These are phyloP conservation scores for Trichoderma gamsii DNA, from an alignment of 495 filamentous ascomycete species.

Conservation along the genomic window DNA sequence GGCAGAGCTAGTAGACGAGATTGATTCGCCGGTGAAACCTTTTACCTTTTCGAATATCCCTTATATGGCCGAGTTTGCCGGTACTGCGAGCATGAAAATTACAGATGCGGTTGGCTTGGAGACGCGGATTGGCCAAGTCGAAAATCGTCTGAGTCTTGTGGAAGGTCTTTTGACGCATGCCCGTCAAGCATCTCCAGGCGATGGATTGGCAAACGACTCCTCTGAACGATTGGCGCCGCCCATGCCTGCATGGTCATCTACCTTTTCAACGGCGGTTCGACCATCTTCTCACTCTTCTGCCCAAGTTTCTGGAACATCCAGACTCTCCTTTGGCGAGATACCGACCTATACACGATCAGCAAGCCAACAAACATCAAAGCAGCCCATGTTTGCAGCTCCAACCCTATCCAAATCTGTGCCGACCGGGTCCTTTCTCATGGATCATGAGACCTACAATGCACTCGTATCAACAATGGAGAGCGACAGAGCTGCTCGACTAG, in stretches of 20 bases:
- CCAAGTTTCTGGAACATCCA: conserved; percentile 23
- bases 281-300: conserved; percentile 23
- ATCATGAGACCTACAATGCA: conserved; percentile 29
- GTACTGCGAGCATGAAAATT: conserved; percentile 40
- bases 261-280: conserved; percentile 25
- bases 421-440: conserved; percentile 23
- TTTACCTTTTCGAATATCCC: conserved; percentile 45
- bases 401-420: conserved; percentile 29
- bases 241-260: conserved; percentile 17
- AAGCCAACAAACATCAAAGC: conserved; percentile 31
- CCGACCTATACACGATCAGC: conserved; percentile 28
- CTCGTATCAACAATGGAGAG: conserved; percentile 41
- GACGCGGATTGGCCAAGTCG: conserved; percentile 39
- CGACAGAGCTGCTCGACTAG: conserved; percentile 44
- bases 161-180: conserved; percentile 41
- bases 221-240: conserved; percentile 17
- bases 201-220: conserved; percentile 26
- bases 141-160: conserved; percentile 41
- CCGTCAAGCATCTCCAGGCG: conserved; percentile 36
- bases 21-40: conserved; percentile 39
- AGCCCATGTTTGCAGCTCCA: conserved; percentile 31
- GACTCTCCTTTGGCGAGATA: conserved; percentile 35
- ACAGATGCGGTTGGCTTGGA: conserved; percentile 48
- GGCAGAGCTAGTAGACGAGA: conserved; percentile 27
- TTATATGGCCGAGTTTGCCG: conserved; percentile 38